Base-by-base conservation (phyloP, 805 yeast genomes). In the Geotrichum ghanense region DNA sequence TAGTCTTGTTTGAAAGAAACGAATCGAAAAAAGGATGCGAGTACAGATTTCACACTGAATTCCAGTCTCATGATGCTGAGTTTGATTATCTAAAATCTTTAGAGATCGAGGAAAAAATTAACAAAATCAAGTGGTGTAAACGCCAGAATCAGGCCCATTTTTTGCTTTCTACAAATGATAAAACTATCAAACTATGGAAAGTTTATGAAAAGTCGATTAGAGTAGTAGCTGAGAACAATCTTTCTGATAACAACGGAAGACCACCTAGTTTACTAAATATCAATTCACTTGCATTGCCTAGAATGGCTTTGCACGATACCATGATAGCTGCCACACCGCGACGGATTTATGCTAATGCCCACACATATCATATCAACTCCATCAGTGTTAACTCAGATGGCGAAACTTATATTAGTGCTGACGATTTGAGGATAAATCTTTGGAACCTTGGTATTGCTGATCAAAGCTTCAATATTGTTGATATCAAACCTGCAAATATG, bases 101-200 rank as follows among this genome's bases (percentile, higher is more conserved):
- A 54, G 98, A 94, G 67, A 94, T 92, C 60, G 98, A 92, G 67
- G 99, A 92, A 69, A 90, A 90, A 65, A 94, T 92, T 66, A 92
- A 92, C 70, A 90, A 92, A 68, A 90, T 94, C 64, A 87, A 88
- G 67, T 92, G 99, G 99, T 76, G 95, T 59, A 79, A 76, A 56
- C 79, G 94, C 51, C 80, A 83, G 44, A 90, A 88, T 66, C 81
- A 82, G 60, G 85, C 96, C n/a, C 90, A 89, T 60, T 87, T 85
- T 60, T 70, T 92, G 56, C 73, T 92, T 54, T 80, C 90, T 25
- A 88, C 99, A 25, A 92, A 92, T 65, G 98, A 92, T 69, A 92
- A 92, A 68, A 92, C 99, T n/a, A 88, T 92, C 61, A 92, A 92
- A 70, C 75, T 92, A 51, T 92, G 99, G 99, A 92, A 92, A 65